Base-by-base conservation (phyloP, 1,139 yeast species). In the Zygosaccharomyces sapae region DNA sequence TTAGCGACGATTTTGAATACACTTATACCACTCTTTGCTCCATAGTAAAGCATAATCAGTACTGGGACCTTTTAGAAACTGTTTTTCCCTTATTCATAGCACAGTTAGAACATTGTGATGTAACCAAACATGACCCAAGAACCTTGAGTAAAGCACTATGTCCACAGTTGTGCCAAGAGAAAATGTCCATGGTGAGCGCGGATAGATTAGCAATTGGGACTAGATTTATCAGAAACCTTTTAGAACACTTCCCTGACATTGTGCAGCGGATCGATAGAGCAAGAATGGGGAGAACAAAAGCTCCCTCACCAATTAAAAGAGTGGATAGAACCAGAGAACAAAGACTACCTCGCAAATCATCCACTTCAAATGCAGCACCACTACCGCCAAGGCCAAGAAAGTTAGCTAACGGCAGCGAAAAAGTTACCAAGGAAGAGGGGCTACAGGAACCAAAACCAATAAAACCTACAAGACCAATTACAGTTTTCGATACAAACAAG, bases 131-230 rank as follows among this genome's bases (percentile, higher is more conserved):
- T 54, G 73, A 71, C 5, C 55, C 74, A 5, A 63, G 62, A 20
- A 66, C 79, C 0, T 56, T 81, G 33, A 68, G 82, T 33, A 78
- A 73, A 57, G 66, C 79, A 25, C 59, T 80, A 38, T 67, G 78
- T 6, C 75, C 78, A 42, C 72, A 81, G 25, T 55, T 81, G 33
- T 76, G 81, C 49, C 80, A 79, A 49, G 79, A 77, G 57, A 66
- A 72, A 39, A 62, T 76, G 2, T 74, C 76, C 25, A 67, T 68
- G 22, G 64, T 70, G 45, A 75, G 71, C 50, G 72, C 73, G 40
- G 77, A 75, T 49, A 67, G 71, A 47, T 59, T 79, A 13, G 68
- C 73, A n/a, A 70, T 79, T 13, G 76, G 80, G 1, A 72, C 71
- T 40, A 65, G 82, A 45, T 78, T 74, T 49, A 65, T 80, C 37